A percentile compares a stretch with the other conserved stretches of the same genome.
Evolutionary conservation across 2,329 filamentous ascomycete genomes (phyloP).

Genomic region (Paramyrothecium roridum): DNA sequence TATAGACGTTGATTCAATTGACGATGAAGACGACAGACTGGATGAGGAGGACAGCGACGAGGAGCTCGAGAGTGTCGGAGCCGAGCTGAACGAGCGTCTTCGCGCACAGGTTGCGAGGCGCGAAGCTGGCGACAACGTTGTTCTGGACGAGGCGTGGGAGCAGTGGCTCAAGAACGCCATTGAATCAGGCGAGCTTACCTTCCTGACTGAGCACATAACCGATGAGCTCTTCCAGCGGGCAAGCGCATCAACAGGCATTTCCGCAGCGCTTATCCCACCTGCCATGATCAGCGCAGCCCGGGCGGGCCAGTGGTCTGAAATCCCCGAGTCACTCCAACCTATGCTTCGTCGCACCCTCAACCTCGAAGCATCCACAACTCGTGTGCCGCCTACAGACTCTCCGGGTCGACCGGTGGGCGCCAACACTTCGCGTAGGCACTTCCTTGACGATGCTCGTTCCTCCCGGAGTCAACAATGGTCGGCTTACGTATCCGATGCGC

Average conservation of each 20-base stretch:
- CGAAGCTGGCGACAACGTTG: slow-evolving; percentile 56
- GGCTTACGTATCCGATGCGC: slow-evolving; percentile 16
- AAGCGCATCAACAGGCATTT: slow-evolving; percentile 19
- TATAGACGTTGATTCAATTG: slow-evolving; percentile 11
- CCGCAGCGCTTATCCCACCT: slow-evolving; percentile 42
- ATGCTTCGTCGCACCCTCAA: slow-evolving; percentile 47
- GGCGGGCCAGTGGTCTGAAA: slow-evolving; percentile 53
- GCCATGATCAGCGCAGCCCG: slow-evolving; percentile 53
- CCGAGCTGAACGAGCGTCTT: slow-evolving; percentile 62
- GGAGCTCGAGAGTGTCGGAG: slow-evolving; percentile 53
- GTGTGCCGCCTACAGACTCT: neutral
- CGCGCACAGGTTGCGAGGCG: slow-evolving; percentile 60
- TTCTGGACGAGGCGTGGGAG: slow-evolving; percentile 71
- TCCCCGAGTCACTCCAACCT: slow-evolving; percentile 53
- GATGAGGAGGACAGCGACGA: slow-evolving; percentile 50
- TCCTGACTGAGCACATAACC: slow-evolving; percentile 41
- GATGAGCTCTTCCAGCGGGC: slow-evolving; percentile 27
- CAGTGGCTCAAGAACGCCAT: slow-evolving; percentile 71
- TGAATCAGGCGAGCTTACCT: slow-evolving; percentile 56
- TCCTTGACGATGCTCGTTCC: slow-evolving; percentile 8
- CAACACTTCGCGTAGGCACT: slow-evolving; percentile 11
- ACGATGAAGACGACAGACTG: slow-evolving; percentile 27
- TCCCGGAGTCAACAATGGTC: neutral
- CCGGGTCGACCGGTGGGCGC: slow-evolving; percentile 1
- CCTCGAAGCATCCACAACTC: slow-evolving; percentile 22